phyloP scores from a whole-genome alignment of 345 rosid species.

The Eucalyptus shirleyi region DNA sequence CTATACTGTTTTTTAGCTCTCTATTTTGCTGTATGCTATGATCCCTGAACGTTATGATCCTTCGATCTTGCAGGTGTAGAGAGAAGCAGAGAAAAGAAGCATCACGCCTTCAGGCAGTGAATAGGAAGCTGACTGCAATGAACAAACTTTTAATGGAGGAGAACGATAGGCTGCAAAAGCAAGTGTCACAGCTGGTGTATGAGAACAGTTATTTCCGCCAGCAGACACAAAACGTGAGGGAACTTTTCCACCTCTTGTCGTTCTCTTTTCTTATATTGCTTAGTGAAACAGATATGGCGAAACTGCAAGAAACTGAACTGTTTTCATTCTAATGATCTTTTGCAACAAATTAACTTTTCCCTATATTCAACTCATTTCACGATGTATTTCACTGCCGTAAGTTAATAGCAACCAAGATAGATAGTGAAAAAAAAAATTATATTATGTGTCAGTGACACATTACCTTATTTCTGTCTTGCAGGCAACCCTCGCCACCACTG shows the following conservation, averaged over 20 bases:
- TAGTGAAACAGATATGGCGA: neutral
- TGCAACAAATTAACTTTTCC: neutral
- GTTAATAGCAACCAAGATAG: neutral
- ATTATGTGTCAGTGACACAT: neutral
- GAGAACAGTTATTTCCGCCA: conserved; percentile 68
- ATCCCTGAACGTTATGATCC: neutral
- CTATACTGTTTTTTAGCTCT: neutral
- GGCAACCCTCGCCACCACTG: conserved; percentile 49
- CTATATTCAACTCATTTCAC: neutral
- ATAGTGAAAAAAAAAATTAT: neutral
- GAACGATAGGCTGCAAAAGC: conserved; percentile 77
- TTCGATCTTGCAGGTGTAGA: conserved; percentile 35
- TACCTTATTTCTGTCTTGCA: conserved; percentile 1
- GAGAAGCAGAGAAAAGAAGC: conserved; percentile 77
- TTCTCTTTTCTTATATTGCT: neutral
- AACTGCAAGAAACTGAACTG: neutral
- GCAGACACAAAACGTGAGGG: conserved; percentile 47
- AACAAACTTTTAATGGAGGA: conserved; percentile 82
- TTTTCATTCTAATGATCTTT: neutral
- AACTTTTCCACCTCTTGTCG: neutral
- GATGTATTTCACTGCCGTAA: neutral
- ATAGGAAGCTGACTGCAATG: conserved; percentile 73
- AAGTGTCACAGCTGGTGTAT: conserved; percentile 67
- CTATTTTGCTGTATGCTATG: neutral
- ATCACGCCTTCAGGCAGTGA: conserved; percentile 66